Conservation (phyloP, 176 grass and related monocot species). For the Triticum monococcum region DNA sequence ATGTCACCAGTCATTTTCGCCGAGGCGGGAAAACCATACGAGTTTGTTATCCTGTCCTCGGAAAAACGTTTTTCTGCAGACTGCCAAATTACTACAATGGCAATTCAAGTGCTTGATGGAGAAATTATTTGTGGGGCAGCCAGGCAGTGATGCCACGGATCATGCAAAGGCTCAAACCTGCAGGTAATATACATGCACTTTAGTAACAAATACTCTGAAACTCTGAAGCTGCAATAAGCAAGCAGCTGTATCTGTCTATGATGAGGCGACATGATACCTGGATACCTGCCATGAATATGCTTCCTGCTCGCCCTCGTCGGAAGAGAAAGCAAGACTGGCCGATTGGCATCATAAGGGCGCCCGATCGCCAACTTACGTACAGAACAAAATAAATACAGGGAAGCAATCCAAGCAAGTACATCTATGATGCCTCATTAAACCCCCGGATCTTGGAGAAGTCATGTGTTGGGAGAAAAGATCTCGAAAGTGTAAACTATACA, state of each 20-base stretch:
- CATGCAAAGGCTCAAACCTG: background rate
- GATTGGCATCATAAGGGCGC: conserved; percentile 33
- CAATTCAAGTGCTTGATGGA: background rate
- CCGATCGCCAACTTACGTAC: background rate
- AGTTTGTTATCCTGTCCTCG: background rate
- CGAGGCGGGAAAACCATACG: too few relatives aligned
- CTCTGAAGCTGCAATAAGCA: conserved; percentile 13
- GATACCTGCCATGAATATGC: background rate
- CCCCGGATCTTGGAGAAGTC: conserved; percentile 28
- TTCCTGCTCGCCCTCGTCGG: conserved; percentile 20
- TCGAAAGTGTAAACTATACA: conserved; percentile 10
- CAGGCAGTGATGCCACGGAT: background rate
- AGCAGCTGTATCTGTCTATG: background rate
- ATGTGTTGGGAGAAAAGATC: background rate
- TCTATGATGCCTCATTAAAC: conserved; percentile 25
- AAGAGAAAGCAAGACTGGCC: conserved; percentile 33
- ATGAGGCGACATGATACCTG: conserved; percentile 25
- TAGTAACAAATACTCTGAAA: background rate
- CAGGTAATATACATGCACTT: background rate
- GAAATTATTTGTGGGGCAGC: conserved; percentile 5
- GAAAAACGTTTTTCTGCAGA: background rate
- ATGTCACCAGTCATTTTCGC: background rate
- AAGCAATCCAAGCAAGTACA: background rate
- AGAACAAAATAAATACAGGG: background rate
- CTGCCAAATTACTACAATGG: background rate